Conservation (phyloP, 2,329 filamentous ascomycete genomes). For the Xylaria sp. region DNA sequence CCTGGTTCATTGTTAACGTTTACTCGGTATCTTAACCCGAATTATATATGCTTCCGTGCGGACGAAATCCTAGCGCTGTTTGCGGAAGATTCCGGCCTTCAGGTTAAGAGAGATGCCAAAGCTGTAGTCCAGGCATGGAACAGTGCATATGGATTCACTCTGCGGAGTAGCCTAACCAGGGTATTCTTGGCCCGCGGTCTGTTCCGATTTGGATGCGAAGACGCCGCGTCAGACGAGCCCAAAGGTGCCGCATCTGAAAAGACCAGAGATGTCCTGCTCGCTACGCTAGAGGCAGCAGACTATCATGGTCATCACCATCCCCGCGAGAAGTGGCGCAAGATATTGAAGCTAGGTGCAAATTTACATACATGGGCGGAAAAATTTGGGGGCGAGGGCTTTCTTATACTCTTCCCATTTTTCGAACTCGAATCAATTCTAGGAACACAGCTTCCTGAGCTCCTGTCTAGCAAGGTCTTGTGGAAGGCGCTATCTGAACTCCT, state of each 20-base stretch:
- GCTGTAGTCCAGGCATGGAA: constrained; percentile 14
- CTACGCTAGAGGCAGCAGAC: background rate
- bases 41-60: background rate
- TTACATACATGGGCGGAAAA: background rate
- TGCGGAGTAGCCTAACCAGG: background rate
- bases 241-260: background rate
- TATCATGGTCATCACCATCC: accelerated
- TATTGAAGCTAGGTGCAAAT: background rate
- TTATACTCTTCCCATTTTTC: constrained; percentile 1
- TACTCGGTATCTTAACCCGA: background rate
- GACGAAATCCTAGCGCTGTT: background rate
- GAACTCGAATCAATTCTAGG: background rate
- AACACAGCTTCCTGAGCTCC: background rate
- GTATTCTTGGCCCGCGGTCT: background rate
- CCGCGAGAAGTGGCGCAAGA: background rate
- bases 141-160: background rate
- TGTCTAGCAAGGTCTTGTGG: background rate
- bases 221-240: background rate
- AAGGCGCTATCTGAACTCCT: background rate
- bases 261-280: background rate
- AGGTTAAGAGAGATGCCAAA: background rate
- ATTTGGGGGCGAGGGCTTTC: constrained; percentile 1
- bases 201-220: no score
- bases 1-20: background rate
- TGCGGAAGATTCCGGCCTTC: background rate